Evolutionary conservation across 805 yeast genomes (phyloP).

Genomic region (Saturnispora diversa): DNA sequence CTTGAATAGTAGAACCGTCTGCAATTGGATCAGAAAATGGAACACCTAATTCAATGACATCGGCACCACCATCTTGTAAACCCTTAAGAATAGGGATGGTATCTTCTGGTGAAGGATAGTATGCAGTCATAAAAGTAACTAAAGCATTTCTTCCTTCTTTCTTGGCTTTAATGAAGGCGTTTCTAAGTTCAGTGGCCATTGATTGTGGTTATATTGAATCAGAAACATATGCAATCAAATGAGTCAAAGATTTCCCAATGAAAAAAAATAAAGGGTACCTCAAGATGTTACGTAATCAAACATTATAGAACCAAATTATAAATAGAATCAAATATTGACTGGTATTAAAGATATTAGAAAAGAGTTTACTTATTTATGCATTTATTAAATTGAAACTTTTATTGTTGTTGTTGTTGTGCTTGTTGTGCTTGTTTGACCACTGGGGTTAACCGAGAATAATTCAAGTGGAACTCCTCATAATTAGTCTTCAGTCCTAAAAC

Average conservation of each 20-base stretch:
- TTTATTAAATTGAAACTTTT: no score
- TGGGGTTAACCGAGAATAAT: not conserved
- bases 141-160: constrained; percentile 65
- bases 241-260: no score
- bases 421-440: not conserved
- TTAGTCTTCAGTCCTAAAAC: constrained; percentile 38
- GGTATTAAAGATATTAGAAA: no score
- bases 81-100: constrained; percentile 82
- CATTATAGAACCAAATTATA: no score
- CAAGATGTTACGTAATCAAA: not conserved
- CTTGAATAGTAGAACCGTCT: constrained; percentile 96
- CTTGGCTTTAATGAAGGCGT: constrained; percentile 29
- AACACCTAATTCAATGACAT: constrained; percentile 87
- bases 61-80: constrained; percentile 92
- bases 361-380: no score
- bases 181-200: constrained; percentile 30
- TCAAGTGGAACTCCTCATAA: constrained; percentile 4
- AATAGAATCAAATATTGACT: no score
- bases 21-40: constrained; percentile 99
- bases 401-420: not conserved
- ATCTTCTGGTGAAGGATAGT: constrained; percentile 80
- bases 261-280: no score
- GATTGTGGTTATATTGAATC: not conserved
- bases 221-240: no score
- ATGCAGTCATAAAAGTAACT: constrained; percentile 90